Conservation (phyloP, 352 stramenopile genomes). For the Salisapilia sapeloensis region DNA sequence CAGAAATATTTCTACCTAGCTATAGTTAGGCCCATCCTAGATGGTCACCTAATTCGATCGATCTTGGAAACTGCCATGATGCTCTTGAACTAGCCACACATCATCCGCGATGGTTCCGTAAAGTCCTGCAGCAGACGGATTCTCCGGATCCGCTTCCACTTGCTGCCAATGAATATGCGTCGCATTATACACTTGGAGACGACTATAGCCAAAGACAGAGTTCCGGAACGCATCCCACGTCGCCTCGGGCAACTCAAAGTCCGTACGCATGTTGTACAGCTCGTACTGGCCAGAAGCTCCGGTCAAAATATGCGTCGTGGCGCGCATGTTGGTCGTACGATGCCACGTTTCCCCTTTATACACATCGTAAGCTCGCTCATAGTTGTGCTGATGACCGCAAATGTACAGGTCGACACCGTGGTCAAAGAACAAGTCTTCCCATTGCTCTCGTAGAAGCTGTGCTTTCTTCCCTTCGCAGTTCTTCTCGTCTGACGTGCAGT, state of each 20-base stretch:
- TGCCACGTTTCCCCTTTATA: conserved; percentile 41
- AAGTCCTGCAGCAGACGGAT: conserved; percentile 43
- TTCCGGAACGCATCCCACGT: conserved; percentile 77
- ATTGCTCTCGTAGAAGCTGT: conserved; percentile 27
- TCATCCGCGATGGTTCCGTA: conserved; percentile 78
- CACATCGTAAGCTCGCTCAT: conserved; percentile 76
- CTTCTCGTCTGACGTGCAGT: conserved; percentile 67
- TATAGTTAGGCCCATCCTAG: too few species aligned
- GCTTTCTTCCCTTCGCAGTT: conserved; percentile 48
- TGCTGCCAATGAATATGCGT: conserved; percentile 84
- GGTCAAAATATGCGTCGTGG: conserved; percentile 80
- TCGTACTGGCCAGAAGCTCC: conserved; percentile 77
- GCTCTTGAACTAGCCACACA: conserved; percentile 80
- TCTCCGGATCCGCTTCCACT: conserved; percentile 63
- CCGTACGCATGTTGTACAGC: conserved; percentile 60
- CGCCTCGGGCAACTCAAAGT: conserved; percentile 36
- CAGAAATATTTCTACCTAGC: too few species aligned
- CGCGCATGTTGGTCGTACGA: conserved; percentile 63
- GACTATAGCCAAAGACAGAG: conserved; percentile 76
- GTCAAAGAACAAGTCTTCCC: conserved; percentile 69
- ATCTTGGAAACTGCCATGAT: conserved; percentile 84
- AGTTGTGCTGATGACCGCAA: conserved; percentile 84
- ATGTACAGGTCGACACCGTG: conserved; percentile 79
- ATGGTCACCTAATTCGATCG: too few species aligned
- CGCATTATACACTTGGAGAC: conserved; percentile 67